Base-by-base conservation (phyloP, 805 yeast genomes). In the Limtongia smithiae region DNA sequence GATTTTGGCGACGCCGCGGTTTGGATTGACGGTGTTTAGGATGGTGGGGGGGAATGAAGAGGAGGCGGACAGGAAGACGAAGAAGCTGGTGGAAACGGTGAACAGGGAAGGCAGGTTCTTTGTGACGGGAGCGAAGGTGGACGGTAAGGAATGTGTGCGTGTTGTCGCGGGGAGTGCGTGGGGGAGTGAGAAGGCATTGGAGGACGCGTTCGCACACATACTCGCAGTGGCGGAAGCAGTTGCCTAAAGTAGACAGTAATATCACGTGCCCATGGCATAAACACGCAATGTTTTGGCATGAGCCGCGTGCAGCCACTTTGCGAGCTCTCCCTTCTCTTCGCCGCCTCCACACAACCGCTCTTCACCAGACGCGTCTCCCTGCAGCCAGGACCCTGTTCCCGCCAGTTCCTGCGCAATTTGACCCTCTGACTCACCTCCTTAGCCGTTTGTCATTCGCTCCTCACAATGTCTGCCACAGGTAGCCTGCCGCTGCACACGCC, bases 161-260 rank as follows among this genome's bases (percentile, higher is more conserved):
- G 57, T 58, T 20, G 60, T 58, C n/a, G 37, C 57, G 11, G 61
- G 61, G 8, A 50, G 55, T 27, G 55, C 60, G 22, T 54, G 50
- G 52, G 47, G 51, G 9, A 44, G 46, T 37, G 54, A 57, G 28
- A 49, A 41, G 25, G 41, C 46, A 5, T 47, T 53, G 48, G 21
- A 33, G 34, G 34, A 46, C 11, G 54, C 49, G 25, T 54, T 41
- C 32, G 38, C 40, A 15, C 44, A 52, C 18, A 41, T 54, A 3
- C 34, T 36, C 31, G 31, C n/a, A 24, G 37, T 54, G 14, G 41
- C 52, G 7, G 57, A 48, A n/a, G n/a, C n/a, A n/a, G n/a, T n/a
- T n/a, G n/a, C n/a, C n/a, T n/a, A n/a, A n/a, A n/a, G n/a, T n/a
- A n/a, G n/a, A n/a, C n/a, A n/a, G n/a, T n/a, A n/a, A n/a, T n/a